Evolutionary conservation across 202 grass and related monocot species (phyloP), one percentile per base, ranked within the genome.

Genomic region (Dendrocalamus latiflorus): DNA sequence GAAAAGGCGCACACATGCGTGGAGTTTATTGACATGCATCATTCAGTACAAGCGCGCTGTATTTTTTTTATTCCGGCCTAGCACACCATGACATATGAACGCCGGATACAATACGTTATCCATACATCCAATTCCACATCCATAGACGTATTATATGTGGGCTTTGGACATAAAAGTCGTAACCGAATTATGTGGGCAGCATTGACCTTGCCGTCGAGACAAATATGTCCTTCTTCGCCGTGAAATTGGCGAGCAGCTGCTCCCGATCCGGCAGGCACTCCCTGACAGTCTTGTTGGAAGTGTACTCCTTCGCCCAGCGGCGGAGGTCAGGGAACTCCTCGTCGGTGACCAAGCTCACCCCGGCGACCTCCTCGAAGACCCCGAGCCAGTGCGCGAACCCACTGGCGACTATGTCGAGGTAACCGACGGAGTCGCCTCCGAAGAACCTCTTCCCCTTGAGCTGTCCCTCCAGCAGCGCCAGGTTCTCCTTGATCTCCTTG

Each of bases 361-460:
- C 86, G 4, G 84, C 56, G 14, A 94, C 50, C 66, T 94, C 86
- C 65, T 91, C 83, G 1, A 91, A 22, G 75, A 85, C 37, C 1
- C 44, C 39, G 7, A 84, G 26, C 83, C 86, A 94, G 22, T 72
- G 78, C 48, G 75, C 83, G 11, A 91, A 51, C 12, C n/a, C 41
- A 6, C 72, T 5, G n/a, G 36, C 80, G 2, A 55, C 79, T 34
- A 95, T 10, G 77, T 92, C 93, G 0, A 88, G 57, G 49, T 84
- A 68, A 4, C 93, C 90, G 7, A 88, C 9, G n/a, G 67, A 3
- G 14, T 88, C 71, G 20, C 90, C 90, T 0, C 79, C 76, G 26
- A 92, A 95, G 37, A 90, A 95, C 71, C 65, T 84, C 74, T 78
- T 92, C 67, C 87, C 93, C 9, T 84, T 8, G 1, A 92, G 86